Percentiles rank a stretch among this genome's conserved stretches.
Evolutionary conservation across 1,284 basidiomycete species (phyloP).

Genomic region (Mycosarcoma mackinlayi): DNA sequence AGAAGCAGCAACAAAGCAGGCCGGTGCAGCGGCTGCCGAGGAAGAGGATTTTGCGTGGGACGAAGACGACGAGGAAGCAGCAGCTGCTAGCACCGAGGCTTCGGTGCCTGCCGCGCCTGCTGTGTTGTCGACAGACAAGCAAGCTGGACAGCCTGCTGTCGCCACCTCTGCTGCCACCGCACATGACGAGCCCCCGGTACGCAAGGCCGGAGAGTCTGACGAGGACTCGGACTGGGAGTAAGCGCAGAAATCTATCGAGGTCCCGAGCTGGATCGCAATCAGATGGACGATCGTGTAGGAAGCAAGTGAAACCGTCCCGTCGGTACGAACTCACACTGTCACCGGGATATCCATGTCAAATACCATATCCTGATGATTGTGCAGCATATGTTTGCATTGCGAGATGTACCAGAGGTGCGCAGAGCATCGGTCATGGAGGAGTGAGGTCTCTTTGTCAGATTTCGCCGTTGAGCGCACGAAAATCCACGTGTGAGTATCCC

Average conservation of each 20-base stretch:
- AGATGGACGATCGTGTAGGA: too few relatives aligned
- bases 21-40: constrained; percentile 1
- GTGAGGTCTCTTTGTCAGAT: too few relatives aligned
- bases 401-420: background rate
- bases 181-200: background rate
- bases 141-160: background rate
- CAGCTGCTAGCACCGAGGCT: constrained; percentile 15
- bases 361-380: background rate
- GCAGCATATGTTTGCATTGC: constrained; percentile 1
- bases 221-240: constrained; percentile 60
- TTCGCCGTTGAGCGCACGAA: too few relatives aligned
- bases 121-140: background rate
- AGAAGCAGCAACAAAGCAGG: background rate
- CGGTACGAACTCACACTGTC: too few relatives aligned
- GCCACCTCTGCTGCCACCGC: background rate
- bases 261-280: too few relatives aligned
- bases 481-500: too few relatives aligned
- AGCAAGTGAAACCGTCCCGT: too few relatives aligned
- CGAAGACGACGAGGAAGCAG: constrained; percentile 51
- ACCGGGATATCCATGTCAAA: background rate
- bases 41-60: constrained; percentile 61
- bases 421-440: too few relatives aligned
- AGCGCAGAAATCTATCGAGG: too few relatives aligned
- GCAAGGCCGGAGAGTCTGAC: constrained; percentile 32
- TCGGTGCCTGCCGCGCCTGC: constrained; percentile 1